Base-by-base conservation (phyloP, 1,139 yeast genomes). In the Lodderomyces parapsilosis region DNA sequence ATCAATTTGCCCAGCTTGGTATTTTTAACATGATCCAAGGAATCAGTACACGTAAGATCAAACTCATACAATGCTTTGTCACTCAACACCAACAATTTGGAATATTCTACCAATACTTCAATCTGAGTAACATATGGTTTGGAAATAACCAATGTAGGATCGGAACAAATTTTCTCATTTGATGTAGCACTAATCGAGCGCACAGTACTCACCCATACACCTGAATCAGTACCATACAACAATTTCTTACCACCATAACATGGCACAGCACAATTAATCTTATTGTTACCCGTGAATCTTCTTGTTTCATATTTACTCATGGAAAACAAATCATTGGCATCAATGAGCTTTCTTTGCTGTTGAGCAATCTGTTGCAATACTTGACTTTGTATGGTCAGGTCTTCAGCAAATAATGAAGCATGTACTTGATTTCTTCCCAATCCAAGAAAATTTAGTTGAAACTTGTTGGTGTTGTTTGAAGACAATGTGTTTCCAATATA, bases 201-300 rank as follows among this genome's bases (percentile, higher is more conserved):
- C 34, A 76, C 79, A 0, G 86, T 80, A 38, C 94, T 82, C 38
- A 89, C 81, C 76, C 87, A 94, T 6, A 93, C 83, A 8, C 99
- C 99, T 3, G 84, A 78, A 59, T 90, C 96, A 0, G 98, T 90
- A 39, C 98, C 98, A 57, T 88, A 91, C 38, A 93, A 64, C 52
- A 91, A 67, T 62, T 91, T 88, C 51, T 96, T 80, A 19, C 99
- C 98, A 44, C 97, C 97, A 58, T 93, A 96, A 60, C 91, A 85
- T 25, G 97, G 96, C 30, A 88, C 91, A 23, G 93, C 94, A 69
- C 98, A 90, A 57, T 88, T 90, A 53, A 93, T 89, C 50, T 85
- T 81, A 49, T 72, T 72, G 58, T 88, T 87, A 20, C 84, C 82
- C 39, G 71, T 69, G 62, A 91, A 91, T 57, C 83, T 80, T 55